Base-by-base conservation (phyloP, 257 asterid species). In the Phtheirospermum japonicum region DNA sequence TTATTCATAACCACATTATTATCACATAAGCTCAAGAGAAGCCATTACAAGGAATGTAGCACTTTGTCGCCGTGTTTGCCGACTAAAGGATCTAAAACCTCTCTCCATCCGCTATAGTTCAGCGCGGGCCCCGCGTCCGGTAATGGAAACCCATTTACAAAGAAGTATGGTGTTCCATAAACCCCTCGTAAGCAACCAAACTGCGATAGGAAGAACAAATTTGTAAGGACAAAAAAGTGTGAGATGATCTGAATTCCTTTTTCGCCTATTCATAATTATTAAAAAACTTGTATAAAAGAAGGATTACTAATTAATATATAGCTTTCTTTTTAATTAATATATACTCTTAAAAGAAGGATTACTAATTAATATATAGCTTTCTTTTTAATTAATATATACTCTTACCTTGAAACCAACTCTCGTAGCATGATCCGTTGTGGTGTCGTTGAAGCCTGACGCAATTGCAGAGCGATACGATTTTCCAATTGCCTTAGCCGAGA, bases 161-260 rank as follows among this genome's bases (percentile, higher is more conserved):
- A 93, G 86, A 93, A 93, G 75, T 23, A 76, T 0, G 99, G 99
- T 0, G 99, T 82, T 12, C 95, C 97, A 7, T 85, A 89, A 20
- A 93, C 97, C 20, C 96, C 97, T 45, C 83, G 77, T 46, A 83
- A 14, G 78, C 99, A 78, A 40, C 97, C 97, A 71, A 79, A 85
- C 99, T 92, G 81, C 72, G 43, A 16, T 64, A 36, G 53, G 14
- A 40, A 61, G 14, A 40, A 61, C 11, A 48, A 36, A 58, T 20
- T 48, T 9, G 31, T 30, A 20, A 32, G 36, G 42, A 42, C 7
- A 60, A n/a, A 43, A 23, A 23, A 23, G 28, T n/a, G n/a, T n/a
- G n/a, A n/a, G n/a, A n/a, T n/a, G n/a, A n/a, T n/a, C n/a, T n/a
- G n/a, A n/a, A n/a, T n/a, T n/a, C n/a, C n/a, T n/a, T n/a, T n/a